A percentile compares a stretch with the other conserved stretches of the same genome.
These are phyloP conservation scores for Irpex sp. DNA, from an alignment of 1,284 basidiomycete genomes.

Conservation along the genomic window DNA sequence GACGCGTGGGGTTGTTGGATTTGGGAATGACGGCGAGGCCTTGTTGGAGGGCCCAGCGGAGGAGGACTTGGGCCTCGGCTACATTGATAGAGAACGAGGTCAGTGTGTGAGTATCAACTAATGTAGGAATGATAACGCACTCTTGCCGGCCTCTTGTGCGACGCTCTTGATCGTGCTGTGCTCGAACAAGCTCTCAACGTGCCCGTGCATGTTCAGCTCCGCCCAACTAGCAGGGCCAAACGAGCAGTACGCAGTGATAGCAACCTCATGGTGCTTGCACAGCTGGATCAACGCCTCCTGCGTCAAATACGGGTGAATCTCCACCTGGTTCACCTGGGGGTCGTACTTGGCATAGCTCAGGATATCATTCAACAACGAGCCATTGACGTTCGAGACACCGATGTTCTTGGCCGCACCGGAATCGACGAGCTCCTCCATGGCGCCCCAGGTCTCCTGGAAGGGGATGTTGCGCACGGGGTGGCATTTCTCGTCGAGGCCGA, in stretches of 20 bases:
- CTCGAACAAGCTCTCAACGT: conserved; percentile 47
- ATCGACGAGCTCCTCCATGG: conserved; percentile 73
- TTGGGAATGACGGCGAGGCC: conserved; percentile 80
- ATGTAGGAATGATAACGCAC: no score
- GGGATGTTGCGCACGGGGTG: conserved; percentile 57
- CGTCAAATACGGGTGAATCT: conserved; percentile 75
- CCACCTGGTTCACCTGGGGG: conserved; percentile 73
- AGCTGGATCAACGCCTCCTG: conserved; percentile 63
- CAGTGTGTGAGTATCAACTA: no score
- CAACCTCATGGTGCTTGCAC: conserved; percentile 58
- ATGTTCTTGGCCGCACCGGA: conserved; percentile 71
- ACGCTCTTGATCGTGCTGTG: conserved; percentile 45
- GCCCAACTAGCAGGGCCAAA: conserved; percentile 69
- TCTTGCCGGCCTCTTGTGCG: conserved; percentile 51
- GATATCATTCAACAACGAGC: conserved; percentile 61
- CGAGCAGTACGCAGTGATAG: conserved; percentile 78
- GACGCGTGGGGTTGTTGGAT: conserved; percentile 51
- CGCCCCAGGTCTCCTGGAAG: conserved; percentile 73
- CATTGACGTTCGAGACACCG: conserved; percentile 58
- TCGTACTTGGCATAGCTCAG: conserved; percentile 68
- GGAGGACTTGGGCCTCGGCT: conserved; percentile 62
- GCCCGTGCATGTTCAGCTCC: conserved; percentile 57
- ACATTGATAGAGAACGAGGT: no score
- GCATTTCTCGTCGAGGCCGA: conserved; percentile 59
- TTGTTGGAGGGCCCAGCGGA: conserved; percentile 78